Evolutionary conservation across 305 asterid genomes (phyloP).

Genomic region (Fraxinus floribunda): DNA sequence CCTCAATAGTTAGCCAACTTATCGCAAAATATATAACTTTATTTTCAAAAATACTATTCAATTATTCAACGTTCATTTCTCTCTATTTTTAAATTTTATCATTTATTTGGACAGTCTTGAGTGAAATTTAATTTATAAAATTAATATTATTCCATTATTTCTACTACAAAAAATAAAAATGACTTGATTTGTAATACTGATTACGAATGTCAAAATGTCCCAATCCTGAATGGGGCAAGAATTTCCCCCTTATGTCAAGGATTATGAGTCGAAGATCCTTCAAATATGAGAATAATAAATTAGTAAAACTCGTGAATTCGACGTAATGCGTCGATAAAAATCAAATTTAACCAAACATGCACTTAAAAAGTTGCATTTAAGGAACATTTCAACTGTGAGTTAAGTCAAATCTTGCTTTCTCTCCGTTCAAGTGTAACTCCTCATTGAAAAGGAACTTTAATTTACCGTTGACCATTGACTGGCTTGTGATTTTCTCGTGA

Average conservation of each 20-base stretch:
- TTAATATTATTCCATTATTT: neutral
- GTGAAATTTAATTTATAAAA: neutral
- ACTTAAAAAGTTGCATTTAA: neutral
- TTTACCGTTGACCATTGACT: slow-evolving; percentile 52
- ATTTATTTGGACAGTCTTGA: neutral
- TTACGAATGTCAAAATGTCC: too few relatives aligned
- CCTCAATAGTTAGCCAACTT: neutral
- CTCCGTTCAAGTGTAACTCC: slow-evolving; percentile 28
- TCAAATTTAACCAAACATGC: neutral
- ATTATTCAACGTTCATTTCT: neutral
- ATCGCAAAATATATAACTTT: neutral
- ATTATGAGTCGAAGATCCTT: too few relatives aligned
- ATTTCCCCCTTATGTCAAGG: too few relatives aligned
- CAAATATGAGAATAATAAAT: too few relatives aligned
- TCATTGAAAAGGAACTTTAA: slow-evolving; percentile 36
- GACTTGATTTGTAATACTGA: too few relatives aligned
- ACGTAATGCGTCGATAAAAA: neutral
- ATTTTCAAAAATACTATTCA: too few relatives aligned
- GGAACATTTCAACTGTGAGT: neutral
- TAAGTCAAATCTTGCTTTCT: slow-evolving; percentile 39
- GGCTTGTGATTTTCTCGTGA: slow-evolving; percentile 34
- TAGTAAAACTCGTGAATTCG: too few relatives aligned
- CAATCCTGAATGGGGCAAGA: too few relatives aligned
- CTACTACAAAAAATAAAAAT: neutral
- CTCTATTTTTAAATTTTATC: neutral